phyloP scores from a whole-genome alignment of 2,329 filamentous ascomycete genomes.

The Botrytis fragariae region DNA sequence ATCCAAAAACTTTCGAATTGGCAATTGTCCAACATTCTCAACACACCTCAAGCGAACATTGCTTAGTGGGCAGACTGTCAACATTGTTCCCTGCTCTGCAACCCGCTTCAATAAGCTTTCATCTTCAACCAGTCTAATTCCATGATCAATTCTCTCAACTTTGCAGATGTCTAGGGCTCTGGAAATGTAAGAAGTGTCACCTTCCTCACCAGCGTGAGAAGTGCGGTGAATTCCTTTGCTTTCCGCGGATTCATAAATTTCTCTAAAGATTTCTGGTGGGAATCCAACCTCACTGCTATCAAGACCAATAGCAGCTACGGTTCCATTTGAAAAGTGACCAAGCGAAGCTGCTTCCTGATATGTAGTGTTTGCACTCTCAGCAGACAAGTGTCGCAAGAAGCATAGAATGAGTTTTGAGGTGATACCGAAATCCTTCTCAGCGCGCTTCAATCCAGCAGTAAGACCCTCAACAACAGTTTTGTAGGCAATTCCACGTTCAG shows the following conservation, averaged over 20 bases:
- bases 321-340: conserved; percentile 50
- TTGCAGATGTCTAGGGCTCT: conserved; percentile 60
- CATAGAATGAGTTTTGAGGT: conserved; percentile 67
- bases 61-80: conserved; percentile 72
- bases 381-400: conserved; percentile 67
- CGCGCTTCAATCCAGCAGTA: conserved; percentile 56
- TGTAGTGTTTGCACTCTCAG: conserved; percentile 51
- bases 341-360: conserved; percentile 44
- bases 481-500: conserved; percentile 60
- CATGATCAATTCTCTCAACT: conserved; percentile 71
- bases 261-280: conserved; percentile 58
- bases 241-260: conserved; percentile 57
- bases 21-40: conserved; percentile 45
- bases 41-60: conserved; percentile 59
- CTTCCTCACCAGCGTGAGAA: conserved; percentile 75
- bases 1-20: conserved; percentile 45
- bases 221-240: conserved; percentile 59
- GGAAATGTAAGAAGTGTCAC: conserved; percentile 63
- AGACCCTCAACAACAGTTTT: conserved; percentile 64
- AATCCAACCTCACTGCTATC: conserved; percentile 61
- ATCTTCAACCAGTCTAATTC: conserved; percentile 63
- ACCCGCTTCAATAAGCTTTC: conserved; percentile 56
- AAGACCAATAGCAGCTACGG: conserved; percentile 62
- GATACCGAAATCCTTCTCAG: conserved; percentile 61
- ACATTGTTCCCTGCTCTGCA: conserved; percentile 54